phyloP scores from a whole-genome alignment of 495 filamentous ascomycete genomes.

The Jackrogersella multiformis region DNA sequence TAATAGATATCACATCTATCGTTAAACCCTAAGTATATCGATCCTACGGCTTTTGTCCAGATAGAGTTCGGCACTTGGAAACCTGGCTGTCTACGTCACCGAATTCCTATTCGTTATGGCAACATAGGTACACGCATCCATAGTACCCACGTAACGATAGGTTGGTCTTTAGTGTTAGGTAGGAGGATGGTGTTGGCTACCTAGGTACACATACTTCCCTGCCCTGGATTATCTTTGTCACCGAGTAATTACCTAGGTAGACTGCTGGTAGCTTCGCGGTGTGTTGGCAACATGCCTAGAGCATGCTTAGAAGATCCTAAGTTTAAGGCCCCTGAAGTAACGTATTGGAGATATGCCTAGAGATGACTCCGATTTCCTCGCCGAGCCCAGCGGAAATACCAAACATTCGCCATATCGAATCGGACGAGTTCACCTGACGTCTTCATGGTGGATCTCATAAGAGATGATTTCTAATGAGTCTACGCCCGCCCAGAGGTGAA shows the following conservation, averaged over 20 bases:
- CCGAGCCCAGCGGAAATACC: background rate
- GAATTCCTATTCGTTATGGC: background rate
- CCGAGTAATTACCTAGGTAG: background rate
- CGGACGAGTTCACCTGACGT: slow-evolving; percentile 6
- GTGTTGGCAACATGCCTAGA: slow-evolving; percentile 7
- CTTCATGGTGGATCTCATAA: slow-evolving; percentile 18
- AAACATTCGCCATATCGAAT: slow-evolving; percentile 14
- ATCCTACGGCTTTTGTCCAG: slow-evolving; percentile 24
- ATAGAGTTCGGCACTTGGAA: slow-evolving; percentile 25
- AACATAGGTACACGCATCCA: background rate
- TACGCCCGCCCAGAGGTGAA: slow-evolving; percentile 4
- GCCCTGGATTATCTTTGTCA: background rate
- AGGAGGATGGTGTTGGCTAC: background rate
- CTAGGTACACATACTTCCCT: background rate
- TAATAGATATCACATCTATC: background rate
- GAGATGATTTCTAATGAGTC: slow-evolving; percentile 1
- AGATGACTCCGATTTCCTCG: background rate
- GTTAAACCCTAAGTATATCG: slow-evolving; percentile 22
- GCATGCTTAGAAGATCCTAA: background rate
- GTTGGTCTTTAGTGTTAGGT: background rate
- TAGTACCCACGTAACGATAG: background rate
- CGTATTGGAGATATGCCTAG: slow-evolving; percentile 1
- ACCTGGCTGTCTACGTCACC: background rate
- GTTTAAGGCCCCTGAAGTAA: slow-evolving; percentile 3
- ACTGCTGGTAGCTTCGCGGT: background rate